Evolutionary conservation across 2,329 filamentous ascomycete genomes (phyloP).

Genomic region (Rutstroemia sp.): DNA sequence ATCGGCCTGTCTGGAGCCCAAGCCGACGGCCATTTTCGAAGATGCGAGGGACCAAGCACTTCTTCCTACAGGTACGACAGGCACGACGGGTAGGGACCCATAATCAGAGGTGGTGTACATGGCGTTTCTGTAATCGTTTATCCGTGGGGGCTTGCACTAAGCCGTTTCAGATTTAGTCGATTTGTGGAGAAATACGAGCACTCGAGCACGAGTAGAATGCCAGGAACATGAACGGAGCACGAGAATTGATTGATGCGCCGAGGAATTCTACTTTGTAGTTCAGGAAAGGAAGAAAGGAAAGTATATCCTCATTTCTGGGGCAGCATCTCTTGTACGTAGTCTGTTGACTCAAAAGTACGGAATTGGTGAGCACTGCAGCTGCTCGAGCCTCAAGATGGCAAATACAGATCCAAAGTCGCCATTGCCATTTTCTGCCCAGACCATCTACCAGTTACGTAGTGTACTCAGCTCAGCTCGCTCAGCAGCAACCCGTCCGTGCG

Average conservation of each 20-base stretch:
- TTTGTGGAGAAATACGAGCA: background rate
- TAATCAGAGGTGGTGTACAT: background rate
- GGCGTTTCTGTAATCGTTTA: background rate
- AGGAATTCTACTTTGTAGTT: too few relatives aligned
- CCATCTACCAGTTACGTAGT: too few relatives aligned
- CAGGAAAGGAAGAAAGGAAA: background rate
- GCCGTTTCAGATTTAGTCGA: background rate
- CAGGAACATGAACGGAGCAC: background rate
- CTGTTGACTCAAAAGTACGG: background rate
- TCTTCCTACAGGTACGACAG: slow-evolving; percentile 9
- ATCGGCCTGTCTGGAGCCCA: slow-evolving; percentile 35
- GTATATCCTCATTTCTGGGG: background rate
- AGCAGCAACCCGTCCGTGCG: too few relatives aligned
- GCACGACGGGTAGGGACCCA: background rate
- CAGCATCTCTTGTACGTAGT: too few relatives aligned
- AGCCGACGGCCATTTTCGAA: slow-evolving; percentile 25
- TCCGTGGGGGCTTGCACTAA: background rate
- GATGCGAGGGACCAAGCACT: slow-evolving; percentile 20
- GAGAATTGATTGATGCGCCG: background rate
- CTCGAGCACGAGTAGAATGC: too few relatives aligned
- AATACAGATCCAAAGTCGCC: too few relatives aligned
- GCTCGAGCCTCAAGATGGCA: too few relatives aligned
- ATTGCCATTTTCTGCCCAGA: too few relatives aligned
- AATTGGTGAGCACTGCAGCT: too few relatives aligned
- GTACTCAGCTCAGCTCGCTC: too few relatives aligned